These are phyloP conservation scores for Metarhizium sp. DNA, from an alignment of 2,329 filamentous ascomycete genomes.

Conservation along the genomic window DNA sequence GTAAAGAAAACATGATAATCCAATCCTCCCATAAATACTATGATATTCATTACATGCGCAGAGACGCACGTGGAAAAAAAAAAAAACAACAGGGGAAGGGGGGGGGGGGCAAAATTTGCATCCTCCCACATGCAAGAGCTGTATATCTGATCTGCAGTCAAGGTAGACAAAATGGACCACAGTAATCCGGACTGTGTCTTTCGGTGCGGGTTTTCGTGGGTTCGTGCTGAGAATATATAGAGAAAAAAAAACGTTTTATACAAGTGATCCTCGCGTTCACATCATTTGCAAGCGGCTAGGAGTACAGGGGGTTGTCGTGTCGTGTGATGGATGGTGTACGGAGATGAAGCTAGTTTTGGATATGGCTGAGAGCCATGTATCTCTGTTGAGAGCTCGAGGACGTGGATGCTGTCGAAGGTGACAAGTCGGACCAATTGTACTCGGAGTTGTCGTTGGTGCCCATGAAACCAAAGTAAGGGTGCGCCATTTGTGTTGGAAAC, in stretches of 20 bases:
- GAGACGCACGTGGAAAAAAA: not conserved
- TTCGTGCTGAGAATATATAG: not conserved
- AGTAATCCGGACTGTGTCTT: not conserved
- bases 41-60: constrained; percentile 1
- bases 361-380: constrained; percentile 15
- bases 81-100: not conserved
- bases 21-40: not conserved
- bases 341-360: constrained; percentile 1
- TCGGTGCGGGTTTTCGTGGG: not conserved
- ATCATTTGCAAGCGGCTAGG: not conserved
- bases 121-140: not conserved
- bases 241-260: not conserved
- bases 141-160: not conserved
- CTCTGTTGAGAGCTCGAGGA: constrained; percentile 16
- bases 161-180: not conserved
- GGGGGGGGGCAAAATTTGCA: not conserved
- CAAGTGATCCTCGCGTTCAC: not conserved
- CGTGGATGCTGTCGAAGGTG: constrained; percentile 24
- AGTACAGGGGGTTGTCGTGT: not conserved
- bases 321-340: not conserved
- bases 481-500: constrained; percentile 25
- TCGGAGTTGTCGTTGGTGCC: constrained; percentile 29
- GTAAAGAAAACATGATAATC: not conserved
- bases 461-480: constrained; percentile 29
- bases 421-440: constrained; percentile 42